These are phyloP conservation scores for Heterobasidion parviporum DNA, from an alignment of 1,284 basidiomycete species.

Conservation along the genomic window DNA sequence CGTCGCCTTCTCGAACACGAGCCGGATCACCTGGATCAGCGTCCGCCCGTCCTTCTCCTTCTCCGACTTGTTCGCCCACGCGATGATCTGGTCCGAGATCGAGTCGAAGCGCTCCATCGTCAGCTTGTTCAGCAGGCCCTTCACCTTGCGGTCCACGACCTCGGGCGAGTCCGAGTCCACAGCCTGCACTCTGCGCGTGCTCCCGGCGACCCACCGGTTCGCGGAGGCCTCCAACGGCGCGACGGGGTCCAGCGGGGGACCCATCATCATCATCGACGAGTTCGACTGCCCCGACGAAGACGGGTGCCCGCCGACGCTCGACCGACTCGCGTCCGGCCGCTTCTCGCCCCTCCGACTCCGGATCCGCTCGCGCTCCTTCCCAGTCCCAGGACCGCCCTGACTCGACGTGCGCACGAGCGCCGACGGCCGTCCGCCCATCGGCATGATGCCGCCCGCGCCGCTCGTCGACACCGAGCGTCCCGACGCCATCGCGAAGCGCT, in stretches of 20 bases:
- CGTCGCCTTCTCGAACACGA: constrained; percentile 96
- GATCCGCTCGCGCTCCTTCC: constrained; percentile 49
- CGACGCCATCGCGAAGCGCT: constrained; percentile 46
- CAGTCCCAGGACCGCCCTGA: constrained; percentile 54
- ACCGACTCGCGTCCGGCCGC: constrained; percentile 40
- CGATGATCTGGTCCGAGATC: constrained; percentile 88
- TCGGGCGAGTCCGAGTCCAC: constrained; percentile 66
- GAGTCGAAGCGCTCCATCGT: constrained; percentile 97
- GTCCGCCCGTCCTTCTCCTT: constrained; percentile 91
- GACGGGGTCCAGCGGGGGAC: constrained; percentile 43
- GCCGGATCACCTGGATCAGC: constrained; percentile 90
- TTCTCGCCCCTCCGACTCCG: constrained; percentile 69
- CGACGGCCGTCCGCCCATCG: constrained; percentile 32
- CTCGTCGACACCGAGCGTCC: constrained; percentile 37
- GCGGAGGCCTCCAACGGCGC: constrained; percentile 71
- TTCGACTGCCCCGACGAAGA: constrained; percentile 2
- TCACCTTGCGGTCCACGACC: constrained; percentile 91
- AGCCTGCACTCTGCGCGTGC: constrained; percentile 30
- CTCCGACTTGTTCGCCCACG: constrained; percentile 91
- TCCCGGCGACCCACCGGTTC: constrained; percentile 72
- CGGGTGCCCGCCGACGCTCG: constrained; percentile 9
- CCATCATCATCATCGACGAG: constrained; percentile 12
- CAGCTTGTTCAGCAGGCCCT: constrained; percentile 89
- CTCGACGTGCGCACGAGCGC: constrained; percentile 70
- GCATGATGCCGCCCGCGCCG: constrained; percentile 32